Conservation (phyloP, 768 basidiomycete genomes). For the Trametes cingulata region DNA sequence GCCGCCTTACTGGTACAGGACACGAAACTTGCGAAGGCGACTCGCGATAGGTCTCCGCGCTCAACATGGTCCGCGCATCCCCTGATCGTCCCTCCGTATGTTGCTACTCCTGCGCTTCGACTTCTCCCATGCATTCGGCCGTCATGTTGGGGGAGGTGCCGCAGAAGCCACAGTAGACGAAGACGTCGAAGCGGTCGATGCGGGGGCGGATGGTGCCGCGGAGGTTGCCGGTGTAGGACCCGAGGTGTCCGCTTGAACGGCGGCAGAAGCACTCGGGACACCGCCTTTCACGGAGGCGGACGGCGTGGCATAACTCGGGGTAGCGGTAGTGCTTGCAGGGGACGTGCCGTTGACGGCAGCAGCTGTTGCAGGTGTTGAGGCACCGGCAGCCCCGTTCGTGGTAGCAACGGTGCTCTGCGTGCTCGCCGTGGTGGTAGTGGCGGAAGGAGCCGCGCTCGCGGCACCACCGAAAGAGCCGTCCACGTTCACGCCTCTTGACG, state of each 20-base stretch:
- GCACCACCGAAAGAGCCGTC: slow-evolving; percentile 8
- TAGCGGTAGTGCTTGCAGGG: not conserved
- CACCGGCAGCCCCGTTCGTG: not conserved
- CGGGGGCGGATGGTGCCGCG: not conserved
- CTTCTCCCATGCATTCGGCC: not conserved
- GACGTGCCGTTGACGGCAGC: not conserved
- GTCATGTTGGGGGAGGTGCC: not conserved
- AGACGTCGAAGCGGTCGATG: slow-evolving; percentile 1
- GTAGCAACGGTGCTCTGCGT: not conserved
- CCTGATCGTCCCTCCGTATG: slow-evolving; percentile 14
- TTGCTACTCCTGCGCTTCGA: not conserved
- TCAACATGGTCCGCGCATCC: not conserved
- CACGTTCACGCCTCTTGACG: slow-evolving; percentile 45
- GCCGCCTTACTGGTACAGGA: slow-evolving; percentile 16
- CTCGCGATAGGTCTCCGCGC: not conserved
- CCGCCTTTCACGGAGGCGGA: not conserved
- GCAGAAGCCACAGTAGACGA: not conserved
- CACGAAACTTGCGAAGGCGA: slow-evolving; percentile 13
- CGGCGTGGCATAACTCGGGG: not conserved
- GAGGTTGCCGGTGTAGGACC: not conserved
- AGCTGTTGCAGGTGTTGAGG: not conserved
- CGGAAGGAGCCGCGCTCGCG: not conserved
- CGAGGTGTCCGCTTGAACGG: not conserved
- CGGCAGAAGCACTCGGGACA: slow-evolving; percentile 1
- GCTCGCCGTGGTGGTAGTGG: not conserved